Evolutionary conservation across 2,329 filamentous ascomycete genomes (phyloP).

Genomic region (Basipetospora chlamydospora): DNA sequence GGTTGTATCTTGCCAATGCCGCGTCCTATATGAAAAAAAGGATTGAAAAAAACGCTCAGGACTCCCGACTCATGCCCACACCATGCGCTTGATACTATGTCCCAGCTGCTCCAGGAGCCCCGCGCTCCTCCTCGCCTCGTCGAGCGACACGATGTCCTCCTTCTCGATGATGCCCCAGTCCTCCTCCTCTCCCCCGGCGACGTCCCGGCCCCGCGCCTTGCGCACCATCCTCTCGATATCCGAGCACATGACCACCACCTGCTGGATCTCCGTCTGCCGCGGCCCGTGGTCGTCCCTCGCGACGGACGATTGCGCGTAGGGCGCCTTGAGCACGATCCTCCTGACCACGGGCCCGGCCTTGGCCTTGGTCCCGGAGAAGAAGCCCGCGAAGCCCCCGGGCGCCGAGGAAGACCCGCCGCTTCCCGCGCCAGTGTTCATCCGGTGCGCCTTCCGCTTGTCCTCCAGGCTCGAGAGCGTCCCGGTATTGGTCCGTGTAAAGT

Average conservation of each 20-base stretch:
- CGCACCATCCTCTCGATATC: conserved; percentile 60
- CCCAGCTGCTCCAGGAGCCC: conserved; percentile 75
- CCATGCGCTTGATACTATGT: conserved; percentile 83
- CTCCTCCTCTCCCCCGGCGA: too few relatives aligned
- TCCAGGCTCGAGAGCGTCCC: conserved; percentile 52
- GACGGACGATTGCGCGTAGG: conserved; percentile 37
- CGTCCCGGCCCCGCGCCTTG: conserved; percentile 23
- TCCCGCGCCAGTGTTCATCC: background rate
- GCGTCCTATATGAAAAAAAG: too few relatives aligned
- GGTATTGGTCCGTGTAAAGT: conserved; percentile 71
- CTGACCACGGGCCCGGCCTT: conserved; percentile 17
- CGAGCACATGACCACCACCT: conserved; percentile 50
- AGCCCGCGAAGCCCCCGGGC: conserved; percentile 1
- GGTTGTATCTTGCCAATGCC: too few relatives aligned
- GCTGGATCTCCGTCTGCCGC: conserved; percentile 37
- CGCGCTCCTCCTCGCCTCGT: conserved; percentile 76
- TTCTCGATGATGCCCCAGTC: conserved; percentile 36
- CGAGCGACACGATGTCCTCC: conserved; percentile 65
- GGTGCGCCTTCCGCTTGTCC: conserved; percentile 9
- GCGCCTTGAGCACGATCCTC: conserved; percentile 40
- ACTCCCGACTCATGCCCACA: conserved; percentile 49
- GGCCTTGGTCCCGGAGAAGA: conserved; percentile 8
- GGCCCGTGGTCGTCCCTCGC: conserved; percentile 34
- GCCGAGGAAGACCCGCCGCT: background rate
- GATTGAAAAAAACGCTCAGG: too few relatives aligned